Base-by-base conservation (phyloP, 2,329 filamentous ascomycete species). In the Penicillium hordei region DNA sequence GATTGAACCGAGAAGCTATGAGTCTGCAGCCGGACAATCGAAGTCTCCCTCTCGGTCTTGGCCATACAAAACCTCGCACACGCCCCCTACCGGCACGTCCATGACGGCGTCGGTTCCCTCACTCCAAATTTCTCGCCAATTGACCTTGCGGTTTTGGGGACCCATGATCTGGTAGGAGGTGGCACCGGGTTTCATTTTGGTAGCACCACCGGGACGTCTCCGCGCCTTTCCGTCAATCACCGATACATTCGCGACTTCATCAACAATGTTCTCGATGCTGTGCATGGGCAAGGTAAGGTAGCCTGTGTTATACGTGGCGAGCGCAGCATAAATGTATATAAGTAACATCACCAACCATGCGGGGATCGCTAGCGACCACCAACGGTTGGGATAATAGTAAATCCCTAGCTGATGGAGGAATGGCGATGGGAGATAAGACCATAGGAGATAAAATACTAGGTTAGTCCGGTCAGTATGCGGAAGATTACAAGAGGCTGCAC, bases 51-150 rank as follows among this genome's bases (percentile, higher is more conserved):
- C 76, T 52, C 79, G 76, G 15, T 78, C 77, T 53, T 85, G 83
- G 0, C 91, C 93, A 75, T 97, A 99, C 23, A 99, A 73, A 34
- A 99, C 87, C 78, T 99, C 93, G 71, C 93, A 97, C 2, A 97
- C 93, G 0, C 93, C 94, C 10, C 92, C 93, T 64, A 97, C 84
- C 8, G 94, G 94, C 48, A 99, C 88, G 77, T 99, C 94, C 90
- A 99, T 90, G 8, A 97, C 94, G 1, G 92, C 94, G 80, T 99
- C 94, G 0, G 94, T 99, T 19, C 94, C 92, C 67, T 90, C 87
- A 69, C 87, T 92, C 94, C 94, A 99, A 19, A 96, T 82, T 58
- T 82, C 83, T 69, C 83, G 87, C 93, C 94, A 97, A 70, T 91
- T 84, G 63, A 84, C 75, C 66, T 73, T 67, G 60, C 74, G 68